Evolutionary conservation across 2,329 filamentous ascomycete species (phyloP), one percentile per base, ranked within the genome.

Genomic region (Beauveria varroae): DNA sequence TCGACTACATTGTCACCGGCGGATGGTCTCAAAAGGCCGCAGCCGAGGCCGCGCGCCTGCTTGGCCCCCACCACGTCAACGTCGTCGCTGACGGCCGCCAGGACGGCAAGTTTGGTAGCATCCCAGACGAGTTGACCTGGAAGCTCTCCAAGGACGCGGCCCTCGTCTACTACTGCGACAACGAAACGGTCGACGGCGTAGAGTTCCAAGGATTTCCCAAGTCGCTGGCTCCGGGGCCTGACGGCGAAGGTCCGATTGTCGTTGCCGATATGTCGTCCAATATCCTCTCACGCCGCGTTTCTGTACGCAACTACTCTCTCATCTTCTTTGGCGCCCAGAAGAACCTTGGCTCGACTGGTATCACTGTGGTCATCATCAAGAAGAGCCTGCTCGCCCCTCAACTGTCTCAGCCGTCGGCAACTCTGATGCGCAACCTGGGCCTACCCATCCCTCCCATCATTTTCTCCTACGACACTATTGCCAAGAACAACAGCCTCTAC

Each of bases 271-370:
- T 98, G 90, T 89, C 85, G 52, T 96, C 91, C 63, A 98, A 97
- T 74, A 96, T 98, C 71, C 85, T 98, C 57, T 91, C 90, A 52
- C 81, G 91, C 49, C 83, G 81, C 64, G 83, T 97, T 26, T 87
- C 93, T 40, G 83, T 96, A 53, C 80, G 79, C 67, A 93, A 95
- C 71, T 96, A 88, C 75, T 88, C 87, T 1, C 79, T 88, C 66
- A 89, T 98, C 71, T 97, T 97, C 77, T 96, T 92, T 64, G 92
- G 93, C 52, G 92, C 93, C 0, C 93, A 97, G 73, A 97, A 98
- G 84, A 97, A 98, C 75, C 82, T 97, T 12, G 93, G 93, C 30
- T 85, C 84, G 3, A 87, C 93, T 1, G 93, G 93, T 63, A 84
- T 98, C 63, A 95, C 93, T 6, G 89, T 96, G 30, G 88, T 89